A percentile compares a stretch with the other conserved stretches of the same genome.
phyloP scores from a whole-genome alignment of 768 basidiomycete genomes.

The Sarcodon sp. region DNA sequence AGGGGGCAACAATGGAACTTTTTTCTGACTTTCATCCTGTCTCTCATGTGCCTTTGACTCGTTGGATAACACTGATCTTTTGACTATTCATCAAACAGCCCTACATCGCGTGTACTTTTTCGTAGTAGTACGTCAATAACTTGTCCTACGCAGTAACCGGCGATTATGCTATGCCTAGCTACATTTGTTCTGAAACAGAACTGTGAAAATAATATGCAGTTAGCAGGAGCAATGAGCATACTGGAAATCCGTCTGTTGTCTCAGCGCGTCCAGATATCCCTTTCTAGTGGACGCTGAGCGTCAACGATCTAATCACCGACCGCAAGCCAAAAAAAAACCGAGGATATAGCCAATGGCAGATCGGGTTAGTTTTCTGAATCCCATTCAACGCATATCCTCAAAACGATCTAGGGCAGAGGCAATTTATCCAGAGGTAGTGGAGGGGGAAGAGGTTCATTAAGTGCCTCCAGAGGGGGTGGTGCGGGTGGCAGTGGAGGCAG shows the following conservation, averaged over 20 bases:
- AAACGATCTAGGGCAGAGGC: slow-evolving; percentile 30
- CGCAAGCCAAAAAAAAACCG: background rate
- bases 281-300: background rate
- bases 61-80: no score
- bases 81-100: no score
- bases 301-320: background rate
- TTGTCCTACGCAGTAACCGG: no score
- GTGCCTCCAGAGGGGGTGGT: slow-evolving; percentile 32
- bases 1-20: background rate
- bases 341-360: slow-evolving; percentile 31
- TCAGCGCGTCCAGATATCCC: background rate
- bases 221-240: no score
- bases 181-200: no score
- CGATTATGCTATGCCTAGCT: no score
- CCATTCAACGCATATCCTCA: slow-evolving; percentile 20
- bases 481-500: background rate
- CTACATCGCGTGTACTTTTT: no score
- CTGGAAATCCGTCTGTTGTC: no score
- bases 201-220: no score
- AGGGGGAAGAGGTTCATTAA: slow-evolving; percentile 19
- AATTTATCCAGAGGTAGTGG: slow-evolving; percentile 24
- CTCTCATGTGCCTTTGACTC: background rate
- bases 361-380: slow-evolving; percentile 34
- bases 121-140: no score
- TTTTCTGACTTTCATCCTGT: background rate